These are phyloP conservation scores for Cytospora paraplurivora DNA, from an alignment of 2,329 filamentous ascomycete species.

Conservation along the genomic window DNA sequence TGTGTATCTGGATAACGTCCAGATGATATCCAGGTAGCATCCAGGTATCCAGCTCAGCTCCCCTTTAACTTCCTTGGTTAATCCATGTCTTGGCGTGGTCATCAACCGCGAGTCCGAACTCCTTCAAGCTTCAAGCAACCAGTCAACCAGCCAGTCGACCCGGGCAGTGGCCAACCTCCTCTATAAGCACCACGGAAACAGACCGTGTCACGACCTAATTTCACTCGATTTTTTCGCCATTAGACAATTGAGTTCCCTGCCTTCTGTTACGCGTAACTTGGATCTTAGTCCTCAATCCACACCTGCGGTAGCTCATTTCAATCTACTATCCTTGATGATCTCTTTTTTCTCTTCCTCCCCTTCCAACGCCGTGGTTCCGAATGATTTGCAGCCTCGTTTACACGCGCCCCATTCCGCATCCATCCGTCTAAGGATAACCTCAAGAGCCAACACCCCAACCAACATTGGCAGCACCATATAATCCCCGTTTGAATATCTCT, in stretches of 20 bases:
- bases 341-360: not conserved
- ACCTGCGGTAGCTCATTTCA: slow-evolving; percentile 8
- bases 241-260: not conserved
- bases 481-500: not conserved
- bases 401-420: slow-evolving; percentile 11
- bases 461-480: not conserved
- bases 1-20: too few species aligned
- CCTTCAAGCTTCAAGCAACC: slow-evolving; percentile 2
- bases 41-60: not conserved
- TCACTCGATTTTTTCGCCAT: not conserved
- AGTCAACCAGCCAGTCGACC: too few species aligned
- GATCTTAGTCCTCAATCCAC: slow-evolving; percentile 11
- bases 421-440: slow-evolving; percentile 22
- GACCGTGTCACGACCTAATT: too few species aligned
- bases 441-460: slow-evolving; percentile 6
- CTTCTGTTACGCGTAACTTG: slow-evolving; percentile 15
- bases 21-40: too few species aligned
- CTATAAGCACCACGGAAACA: too few species aligned
- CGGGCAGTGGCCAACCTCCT: too few species aligned
- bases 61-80: slow-evolving; percentile 20
- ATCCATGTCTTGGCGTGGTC: slow-evolving; percentile 17
- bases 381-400: slow-evolving; percentile 1
- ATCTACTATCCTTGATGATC: slow-evolving; percentile 15
- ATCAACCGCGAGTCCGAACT: slow-evolving; percentile 20
- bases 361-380: not conserved